Percentiles rank a stretch among this genome's conserved stretches.
These are phyloP conservation scores for Zygoascus bituminiphila DNA, from an alignment of 805 yeast genomes.

Conservation along the genomic window DNA sequence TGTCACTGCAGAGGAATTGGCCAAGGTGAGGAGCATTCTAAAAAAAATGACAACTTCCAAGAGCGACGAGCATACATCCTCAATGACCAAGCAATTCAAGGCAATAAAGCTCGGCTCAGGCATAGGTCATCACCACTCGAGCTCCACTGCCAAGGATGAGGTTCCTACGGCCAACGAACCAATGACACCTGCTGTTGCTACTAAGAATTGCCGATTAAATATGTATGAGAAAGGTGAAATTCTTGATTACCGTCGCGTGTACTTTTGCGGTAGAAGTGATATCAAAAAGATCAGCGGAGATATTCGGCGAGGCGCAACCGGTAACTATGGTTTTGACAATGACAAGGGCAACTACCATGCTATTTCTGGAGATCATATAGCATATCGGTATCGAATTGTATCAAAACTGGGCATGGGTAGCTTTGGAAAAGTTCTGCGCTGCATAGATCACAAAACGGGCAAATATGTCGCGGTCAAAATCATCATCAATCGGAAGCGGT, in stretches of 20 bases:
- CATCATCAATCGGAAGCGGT: constrained; percentile 61
- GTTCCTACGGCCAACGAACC: constrained; percentile 7
- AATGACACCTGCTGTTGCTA: constrained; percentile 18
- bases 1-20: neutral
- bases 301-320: constrained; percentile 17
- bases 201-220: constrained; percentile 28
- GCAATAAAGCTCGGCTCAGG: neutral
- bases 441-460: constrained; percentile 56
- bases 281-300: constrained; percentile 19
- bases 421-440: constrained; percentile 69
- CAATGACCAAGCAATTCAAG: constrained; percentile 6
- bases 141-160: constrained; percentile 1
- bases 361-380: constrained; percentile 58
- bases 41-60: constrained; percentile 10
- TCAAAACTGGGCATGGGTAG: constrained; percentile 65
- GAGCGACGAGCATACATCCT: constrained; percentile 6
- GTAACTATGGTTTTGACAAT: constrained; percentile 70
- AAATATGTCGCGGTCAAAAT: constrained; percentile 64
- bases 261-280: constrained; percentile 39
- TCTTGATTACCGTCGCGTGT: constrained; percentile 40
- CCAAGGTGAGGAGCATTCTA: constrained; percentile 11
- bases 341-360: constrained; percentile 51
- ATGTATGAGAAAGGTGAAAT: constrained; percentile 58
- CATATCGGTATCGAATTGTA: constrained; percentile 60
- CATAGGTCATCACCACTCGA: neutral